phyloP scores from a whole-genome alignment of 169 alveolate species.

The Eimeria sp. region DNA sequence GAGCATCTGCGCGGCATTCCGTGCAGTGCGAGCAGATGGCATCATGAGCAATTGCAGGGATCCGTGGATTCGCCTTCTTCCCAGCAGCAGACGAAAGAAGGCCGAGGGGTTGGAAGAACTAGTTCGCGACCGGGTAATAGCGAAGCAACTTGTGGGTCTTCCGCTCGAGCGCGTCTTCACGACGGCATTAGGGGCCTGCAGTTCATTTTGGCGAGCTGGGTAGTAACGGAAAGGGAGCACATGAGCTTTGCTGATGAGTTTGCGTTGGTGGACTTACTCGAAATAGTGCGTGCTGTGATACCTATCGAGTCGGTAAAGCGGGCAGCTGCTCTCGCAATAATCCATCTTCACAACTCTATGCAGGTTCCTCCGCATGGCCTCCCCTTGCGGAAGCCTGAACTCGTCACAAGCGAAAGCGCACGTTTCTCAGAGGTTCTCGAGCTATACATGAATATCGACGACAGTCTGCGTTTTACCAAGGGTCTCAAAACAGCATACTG shows the following conservation, averaged over 20 bases:
- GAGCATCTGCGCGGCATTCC: slow-evolving; percentile 68
- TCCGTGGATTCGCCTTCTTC: not conserved
- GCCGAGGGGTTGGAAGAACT: not conserved
- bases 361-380: not conserved
- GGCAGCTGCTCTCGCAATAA: slow-evolving; percentile 39
- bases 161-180: slow-evolving; percentile 35
- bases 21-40: slow-evolving; percentile 25
- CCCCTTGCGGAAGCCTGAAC: not conserved
- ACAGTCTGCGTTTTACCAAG: not conserved
- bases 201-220: slow-evolving; percentile 64
- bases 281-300: slow-evolving; percentile 22
- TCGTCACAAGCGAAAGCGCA: not conserved
- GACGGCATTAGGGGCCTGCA: slow-evolving; percentile 58
- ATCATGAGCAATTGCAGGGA: not conserved
- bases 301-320: slow-evolving; percentile 16
- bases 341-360: slow-evolving; percentile 26
- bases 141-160: not conserved
- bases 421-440: slow-evolving; percentile 31
- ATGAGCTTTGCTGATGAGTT: slow-evolving; percentile 47
- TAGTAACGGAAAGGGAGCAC: slow-evolving; percentile 18
- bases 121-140: not conserved
- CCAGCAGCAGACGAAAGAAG: not conserved
- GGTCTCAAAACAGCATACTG: slow-evolving; percentile 38
- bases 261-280: slow-evolving; percentile 62
- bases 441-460: slow-evolving; percentile 42